Evolutionary conservation across 345 rosid species (phyloP), one percentile per base, ranked within the genome.

Genomic region (Litchi chinensis): DNA sequence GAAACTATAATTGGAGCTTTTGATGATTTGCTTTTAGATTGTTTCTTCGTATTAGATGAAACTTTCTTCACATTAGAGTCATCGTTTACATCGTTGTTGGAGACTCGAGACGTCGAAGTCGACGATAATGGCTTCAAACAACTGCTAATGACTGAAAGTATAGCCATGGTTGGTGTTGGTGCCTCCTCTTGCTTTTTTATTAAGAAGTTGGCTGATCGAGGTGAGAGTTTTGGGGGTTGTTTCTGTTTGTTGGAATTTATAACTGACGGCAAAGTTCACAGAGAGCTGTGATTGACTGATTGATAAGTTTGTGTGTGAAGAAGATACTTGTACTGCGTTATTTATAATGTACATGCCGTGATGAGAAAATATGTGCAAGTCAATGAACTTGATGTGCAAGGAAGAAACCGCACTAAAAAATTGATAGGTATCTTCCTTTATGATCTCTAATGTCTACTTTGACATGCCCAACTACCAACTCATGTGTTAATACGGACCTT

Each of bases 21-120:
- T 6, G 75, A 40, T 50, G 79, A 15, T 76, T 80, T 76, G 46
- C 62, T 67, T 21, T 65, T 40, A 6, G 64, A n/a, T 57, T n/a
- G 21, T 57, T 57, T 57, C 24, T 57, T n/a, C 63, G 24, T 7
- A 50, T 19, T 50, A 50, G 56, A 5, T 50, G 56, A 50, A 50
- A 6, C 56, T 10, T 7, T 57, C 63, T 57, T 57, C 21, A 57
- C 21, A n/a, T 57, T 19, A 3, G 63, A n/a, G n/a, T 57, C 26
- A 7, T 3, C 15, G 0, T 8, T 52, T 10, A 15, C 57, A 15
- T 52, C 63, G 2, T 18, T n/a, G 63, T 57, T 8, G 63, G 63
- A 57, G 63, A 18, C 63, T 57, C 63, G 63, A 5, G 63, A 57
- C 7, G 18, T 10, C 4, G 57, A 52, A 1, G 65, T 15, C 1